A percentile compares a stretch with the other conserved stretches of the same genome.
Evolutionary conservation across 2,329 filamentous ascomycete genomes (phyloP).

Genomic region (Xylaria hypoxylon): DNA sequence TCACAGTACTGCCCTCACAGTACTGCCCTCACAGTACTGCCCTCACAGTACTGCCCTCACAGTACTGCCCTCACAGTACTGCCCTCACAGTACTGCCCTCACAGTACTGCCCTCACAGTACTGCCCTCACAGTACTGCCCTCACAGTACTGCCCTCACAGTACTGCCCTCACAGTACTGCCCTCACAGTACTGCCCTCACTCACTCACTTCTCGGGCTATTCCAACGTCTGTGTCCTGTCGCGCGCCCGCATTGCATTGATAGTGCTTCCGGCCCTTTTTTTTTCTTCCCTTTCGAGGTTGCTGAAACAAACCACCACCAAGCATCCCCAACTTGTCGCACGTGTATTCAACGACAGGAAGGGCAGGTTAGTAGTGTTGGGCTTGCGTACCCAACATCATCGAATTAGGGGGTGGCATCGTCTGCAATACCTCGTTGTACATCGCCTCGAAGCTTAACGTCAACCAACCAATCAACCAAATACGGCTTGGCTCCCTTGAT

Average conservation of each 20-base stretch:
- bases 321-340: background rate
- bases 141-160: too few species aligned
- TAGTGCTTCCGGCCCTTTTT: background rate
- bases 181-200: too few species aligned
- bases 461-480: slow-evolving; percentile 14
- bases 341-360: background rate
- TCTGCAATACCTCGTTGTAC: background rate
- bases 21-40: too few species aligned
- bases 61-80: too few species aligned
- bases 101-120: too few species aligned
- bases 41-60: too few species aligned
- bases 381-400: background rate
- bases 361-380: background rate
- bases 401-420: slow-evolving; percentile 5
- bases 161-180: too few species aligned
- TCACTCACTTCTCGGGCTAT: too few species aligned
- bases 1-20: too few species aligned
- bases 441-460: slow-evolving; percentile 17
- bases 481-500: slow-evolving; percentile 26
- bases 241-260: slow-evolving; percentile 1
- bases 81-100: too few species aligned
- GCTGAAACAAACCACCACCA: slow-evolving; percentile 12
- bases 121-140: too few species aligned
- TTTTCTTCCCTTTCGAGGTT: slow-evolving; percentile 8
- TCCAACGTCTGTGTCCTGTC: background rate